These are phyloP conservation scores for Phycomyces blakesleeanus DNA, from an alignment of 192 early-diverging fungal species.

Conservation along the genomic window DNA sequence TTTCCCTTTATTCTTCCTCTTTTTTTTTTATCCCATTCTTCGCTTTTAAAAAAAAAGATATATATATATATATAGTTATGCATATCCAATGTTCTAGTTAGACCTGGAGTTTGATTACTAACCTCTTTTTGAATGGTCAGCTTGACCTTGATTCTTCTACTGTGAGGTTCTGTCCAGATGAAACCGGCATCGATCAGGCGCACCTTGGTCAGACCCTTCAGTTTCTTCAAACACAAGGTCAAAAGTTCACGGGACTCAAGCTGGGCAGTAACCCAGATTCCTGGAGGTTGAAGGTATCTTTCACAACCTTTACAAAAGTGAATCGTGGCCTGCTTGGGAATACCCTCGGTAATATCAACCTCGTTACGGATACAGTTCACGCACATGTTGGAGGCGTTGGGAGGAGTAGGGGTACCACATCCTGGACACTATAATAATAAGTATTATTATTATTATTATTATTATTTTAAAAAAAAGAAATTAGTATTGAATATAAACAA, in stretches of 20 bases:
- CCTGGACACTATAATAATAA: constrained; percentile 31
- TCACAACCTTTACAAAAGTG: constrained; percentile 98
- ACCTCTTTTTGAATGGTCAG: constrained; percentile 98
- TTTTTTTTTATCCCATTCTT: not conserved
- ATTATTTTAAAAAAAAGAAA: constrained; percentile 39
- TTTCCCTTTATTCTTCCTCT: not conserved
- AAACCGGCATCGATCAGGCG: constrained; percentile 96
- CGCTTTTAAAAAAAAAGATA: no score
- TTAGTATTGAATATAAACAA: constrained; percentile 83
- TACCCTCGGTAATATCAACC: constrained; percentile 98
- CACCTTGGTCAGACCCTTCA: constrained; percentile 88
- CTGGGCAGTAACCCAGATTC: constrained; percentile 81
- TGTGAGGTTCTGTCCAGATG: constrained; percentile 93
- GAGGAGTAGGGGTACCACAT: constrained; percentile 90
- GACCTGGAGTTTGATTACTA: constrained; percentile 2
- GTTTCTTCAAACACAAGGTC: constrained; percentile 88
- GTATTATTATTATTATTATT: no score
- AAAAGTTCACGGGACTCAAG: constrained; percentile 90
- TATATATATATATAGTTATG: no score
- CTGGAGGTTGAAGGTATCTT: constrained; percentile 94
- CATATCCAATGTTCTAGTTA: no score
- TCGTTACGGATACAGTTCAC: constrained; percentile 95
- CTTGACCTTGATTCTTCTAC: constrained; percentile 92
- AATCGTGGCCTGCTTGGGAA: constrained; percentile 93
- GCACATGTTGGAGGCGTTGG: constrained; percentile 98